Percentiles rank a stretch among this genome's conserved stretches.
These are phyloP conservation scores for Carex arenaria DNA, from an alignment of 202 grass and related monocot genomes.

Conservation along the genomic window DNA sequence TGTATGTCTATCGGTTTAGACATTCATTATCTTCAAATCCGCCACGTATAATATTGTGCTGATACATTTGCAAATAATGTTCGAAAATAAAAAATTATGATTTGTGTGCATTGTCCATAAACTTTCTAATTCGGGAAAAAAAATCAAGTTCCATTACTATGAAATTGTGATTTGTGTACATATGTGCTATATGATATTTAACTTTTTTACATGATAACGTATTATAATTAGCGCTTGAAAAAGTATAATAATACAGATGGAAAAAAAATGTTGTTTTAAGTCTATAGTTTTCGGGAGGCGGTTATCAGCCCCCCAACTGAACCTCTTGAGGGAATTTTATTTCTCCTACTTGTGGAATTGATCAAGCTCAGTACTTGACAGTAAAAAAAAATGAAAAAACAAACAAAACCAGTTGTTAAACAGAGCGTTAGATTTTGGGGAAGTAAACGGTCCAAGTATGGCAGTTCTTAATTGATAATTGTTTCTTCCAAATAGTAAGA, in stretches of 20 bases:
- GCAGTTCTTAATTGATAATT: not conserved
- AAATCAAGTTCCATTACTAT: too few relatives aligned
- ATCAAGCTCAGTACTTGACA: not conserved
- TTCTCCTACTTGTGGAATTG: not conserved
- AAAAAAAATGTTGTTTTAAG: too few relatives aligned
- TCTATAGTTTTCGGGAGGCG: not conserved
- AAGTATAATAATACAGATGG: not conserved
- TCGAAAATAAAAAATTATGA: too few relatives aligned
- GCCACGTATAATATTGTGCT: too few relatives aligned
- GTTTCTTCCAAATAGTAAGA: not conserved
- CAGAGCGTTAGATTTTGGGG: conserved; percentile 1
- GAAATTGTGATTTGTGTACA: too few relatives aligned
- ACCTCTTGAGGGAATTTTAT: not conserved
- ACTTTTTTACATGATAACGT: not conserved
- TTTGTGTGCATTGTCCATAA: too few relatives aligned
- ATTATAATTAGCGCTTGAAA: not conserved
- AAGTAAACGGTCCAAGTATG: conserved; percentile 2
- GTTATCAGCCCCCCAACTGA: not conserved
- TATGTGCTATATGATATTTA: not conserved
- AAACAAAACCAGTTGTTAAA: not conserved
- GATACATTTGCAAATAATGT: too few relatives aligned
- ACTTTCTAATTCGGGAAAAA: too few relatives aligned
- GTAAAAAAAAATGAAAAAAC: not conserved
- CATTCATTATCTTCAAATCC: too few relatives aligned
- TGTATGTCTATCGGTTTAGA: too few relatives aligned